Base-by-base conservation (phyloP, 2,329 filamentous ascomycete genomes). In the Sclerotinia sclerotiorum region DNA sequence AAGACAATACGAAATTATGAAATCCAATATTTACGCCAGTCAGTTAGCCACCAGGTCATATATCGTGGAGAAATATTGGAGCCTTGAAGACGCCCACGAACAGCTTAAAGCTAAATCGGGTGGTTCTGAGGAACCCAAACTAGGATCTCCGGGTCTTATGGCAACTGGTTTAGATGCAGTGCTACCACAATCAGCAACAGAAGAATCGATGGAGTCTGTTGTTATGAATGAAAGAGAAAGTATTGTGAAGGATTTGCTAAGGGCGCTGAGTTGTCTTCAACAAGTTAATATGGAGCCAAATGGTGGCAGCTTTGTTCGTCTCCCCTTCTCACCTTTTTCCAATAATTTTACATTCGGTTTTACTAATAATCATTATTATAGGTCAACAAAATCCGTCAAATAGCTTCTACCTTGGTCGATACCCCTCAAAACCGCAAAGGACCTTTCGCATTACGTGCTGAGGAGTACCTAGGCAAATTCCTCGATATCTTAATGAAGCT, bases 1-100 rank as follows among this genome's bases (percentile, higher is more conserved):
- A 67, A 78, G 93, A 5, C 92, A 95, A 76, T 93, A 89, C 72
- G 93, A 97, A 79, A 95, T 97, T 42, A 93, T 97, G 77, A 97
- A 96, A 77, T 91, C 92, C 8, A 97, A 97, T 77, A 91, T 97
- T 51, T 93, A 94, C 76, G 88, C 89, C 2, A 94, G 90, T 7
- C 90, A 93, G 74, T 82, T 97, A 13, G 88, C 89, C 2, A 96
- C 92, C 0, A 85, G 93, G 32, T 94, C 91, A 0, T 94, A 93
- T 77, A 88, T 94, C 68, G 92, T 96, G 0, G 92, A 97, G 77
- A 90, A 93, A 72, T 97, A 94, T 79, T 92, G 92, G 78, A 88
- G 88, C 73, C 83, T 95, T 1, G 87, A 88, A 49, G 90, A 93
- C 65, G 86, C 88, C 1, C 86, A 89, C 73, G 80, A 85, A 54